Percentiles rank a stretch among this genome's conserved stretches.
These are phyloP conservation scores for Hyphopichia burtonii DNA, from an alignment of 1,139 yeast species.

Conservation along the genomic window DNA sequence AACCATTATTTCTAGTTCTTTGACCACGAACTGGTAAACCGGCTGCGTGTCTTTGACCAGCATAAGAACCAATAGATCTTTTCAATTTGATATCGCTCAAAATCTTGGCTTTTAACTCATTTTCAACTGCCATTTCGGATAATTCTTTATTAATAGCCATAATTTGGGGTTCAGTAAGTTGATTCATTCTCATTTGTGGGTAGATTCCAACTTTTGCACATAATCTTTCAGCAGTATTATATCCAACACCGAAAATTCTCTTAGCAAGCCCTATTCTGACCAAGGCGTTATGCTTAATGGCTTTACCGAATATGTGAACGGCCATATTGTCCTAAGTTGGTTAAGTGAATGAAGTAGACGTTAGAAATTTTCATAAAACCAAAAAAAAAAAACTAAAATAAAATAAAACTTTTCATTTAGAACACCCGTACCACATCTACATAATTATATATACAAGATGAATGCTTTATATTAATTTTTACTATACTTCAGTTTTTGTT, in stretches of 20 bases:
- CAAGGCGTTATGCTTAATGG: slow-evolving; percentile 54
- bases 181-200: slow-evolving; percentile 93
- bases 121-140: slow-evolving; percentile 79
- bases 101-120: slow-evolving; percentile 76
- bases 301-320: slow-evolving; percentile 73
- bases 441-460: background rate
- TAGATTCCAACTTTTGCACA: slow-evolving; percentile 90
- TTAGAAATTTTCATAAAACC: background rate
- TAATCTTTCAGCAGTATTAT: slow-evolving; percentile 66
- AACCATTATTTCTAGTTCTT: slow-evolving; percentile 85
- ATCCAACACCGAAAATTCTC: slow-evolving; percentile 84
- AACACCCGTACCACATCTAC: background rate
- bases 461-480: no score
- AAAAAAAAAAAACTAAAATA: background rate
- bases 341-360: background rate
- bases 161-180: slow-evolving; percentile 83
- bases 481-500: slow-evolving; percentile 5
- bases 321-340: slow-evolving; percentile 52
- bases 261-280: slow-evolving; percentile 70
- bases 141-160: slow-evolving; percentile 85
- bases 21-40: slow-evolving; percentile 95
- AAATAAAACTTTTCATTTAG: background rate
- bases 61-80: slow-evolving; percentile 79
- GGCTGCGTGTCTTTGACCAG: slow-evolving; percentile 86
- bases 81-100: slow-evolving; percentile 78